phyloP scores from a whole-genome alignment of 2,329 filamentous ascomycete species.

The Nothophaeocryptopus gaeumannii region DNA sequence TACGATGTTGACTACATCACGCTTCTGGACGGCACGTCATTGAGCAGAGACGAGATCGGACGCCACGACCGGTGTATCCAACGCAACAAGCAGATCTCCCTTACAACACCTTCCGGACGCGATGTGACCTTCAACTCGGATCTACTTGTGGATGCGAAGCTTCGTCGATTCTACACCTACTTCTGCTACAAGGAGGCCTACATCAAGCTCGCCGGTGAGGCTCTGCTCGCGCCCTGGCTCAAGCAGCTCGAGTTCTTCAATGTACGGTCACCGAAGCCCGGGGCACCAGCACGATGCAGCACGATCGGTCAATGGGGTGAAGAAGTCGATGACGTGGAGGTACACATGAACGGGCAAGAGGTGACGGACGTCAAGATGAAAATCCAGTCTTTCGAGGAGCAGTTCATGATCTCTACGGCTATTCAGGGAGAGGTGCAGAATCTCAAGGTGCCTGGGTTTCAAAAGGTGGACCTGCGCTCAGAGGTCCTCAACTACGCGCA shows the following conservation, averaged over 20 bases:
- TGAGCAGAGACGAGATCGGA: constrained; percentile 42
- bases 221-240: constrained; percentile 71
- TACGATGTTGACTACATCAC: constrained; percentile 46
- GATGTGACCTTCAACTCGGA: constrained; percentile 42
- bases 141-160: constrained; percentile 56
- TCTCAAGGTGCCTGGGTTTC: constrained; percentile 33
- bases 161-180: constrained; percentile 71
- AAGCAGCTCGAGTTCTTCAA: constrained; percentile 65
- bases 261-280: constrained; percentile 56
- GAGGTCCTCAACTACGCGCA: constrained; percentile 32
- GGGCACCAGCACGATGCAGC: constrained; percentile 42
- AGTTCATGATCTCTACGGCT: constrained; percentile 59
- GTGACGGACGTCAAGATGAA: constrained; percentile 56
- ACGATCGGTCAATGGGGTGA: constrained; percentile 48
- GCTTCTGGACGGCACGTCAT: constrained; percentile 44
- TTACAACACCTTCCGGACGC: constrained; percentile 38
- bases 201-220: constrained; percentile 79
- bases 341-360: constrained; percentile 47
- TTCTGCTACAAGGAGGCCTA: constrained; percentile 80
- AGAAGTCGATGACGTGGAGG: constrained; percentile 48
- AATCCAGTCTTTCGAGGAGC: constrained; percentile 56
- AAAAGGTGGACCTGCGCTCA: constrained; percentile 29
- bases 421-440: constrained; percentile 38
- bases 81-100: constrained; percentile 39
- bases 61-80: constrained; percentile 43